Base-by-base conservation (phyloP, 768 basidiomycete species). In the Pulveroboletus frians region DNA sequence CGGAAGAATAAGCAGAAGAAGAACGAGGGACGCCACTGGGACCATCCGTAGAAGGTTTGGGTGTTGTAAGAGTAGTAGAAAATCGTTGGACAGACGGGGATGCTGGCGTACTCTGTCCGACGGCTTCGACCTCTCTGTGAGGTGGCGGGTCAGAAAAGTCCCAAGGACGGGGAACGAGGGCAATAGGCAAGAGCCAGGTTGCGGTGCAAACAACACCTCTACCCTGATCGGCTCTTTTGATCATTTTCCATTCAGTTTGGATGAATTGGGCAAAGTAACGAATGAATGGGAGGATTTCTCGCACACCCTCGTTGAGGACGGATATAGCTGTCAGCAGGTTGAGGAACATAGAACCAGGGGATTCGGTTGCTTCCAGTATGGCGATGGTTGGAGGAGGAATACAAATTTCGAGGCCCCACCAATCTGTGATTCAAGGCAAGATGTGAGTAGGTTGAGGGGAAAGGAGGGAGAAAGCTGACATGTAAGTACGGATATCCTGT, bases 171-270 rank as follows among this genome's bases (percentile, higher is more conserved):
- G 88, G 83, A 41, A 85, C 79, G 69, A 91, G 71, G 4, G 88
- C 88, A 43, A 81, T 79, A 18, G 88, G 89, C 76, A 91, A 79
- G 43, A 90, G 76, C 86, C 91, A 93, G n/a, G 91, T 94, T 6
- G 91, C 85, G 42, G 88, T 85, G 61, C 91, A 90, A 30, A 93
- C 82, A 32, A 92, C 92, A 17, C 91, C 91, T 58, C 79, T 65
- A 1, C 91, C 90, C 43, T 71, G 59, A 57, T 92, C 75, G 56
- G 84, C 79, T 18, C 61, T 69, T 59, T 78, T 74, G 62, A 93
- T 87, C 35, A 74, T 48, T 39, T 65, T 69, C 73, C 81, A 91
- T 61, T 94, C 89, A 38, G 78, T 80, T 55, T 92, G 85, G 55
- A 88, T 70, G 66, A 81, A 92, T 54, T 85, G 84, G 14, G 85